Percentiles rank a stretch among this genome's conserved stretches.
Conservation (phyloP, 345 rosid genomes). For the Rhizophora apiculata region DNA sequence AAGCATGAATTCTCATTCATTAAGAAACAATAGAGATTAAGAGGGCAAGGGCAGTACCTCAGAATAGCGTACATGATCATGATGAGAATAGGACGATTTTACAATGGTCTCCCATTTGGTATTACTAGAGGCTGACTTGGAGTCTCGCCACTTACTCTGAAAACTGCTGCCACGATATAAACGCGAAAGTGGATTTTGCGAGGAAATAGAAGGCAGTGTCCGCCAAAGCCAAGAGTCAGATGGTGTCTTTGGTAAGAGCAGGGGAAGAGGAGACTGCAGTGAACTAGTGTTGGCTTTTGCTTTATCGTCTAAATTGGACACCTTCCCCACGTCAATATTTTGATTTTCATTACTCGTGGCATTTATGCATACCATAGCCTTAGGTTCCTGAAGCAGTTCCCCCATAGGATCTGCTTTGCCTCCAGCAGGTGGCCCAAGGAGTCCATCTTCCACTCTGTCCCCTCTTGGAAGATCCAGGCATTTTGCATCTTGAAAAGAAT, state of each 20-base stretch:
- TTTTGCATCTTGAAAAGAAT: conserved; percentile 25
- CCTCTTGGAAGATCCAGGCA: conserved; percentile 20
- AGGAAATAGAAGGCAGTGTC: conserved; percentile 54
- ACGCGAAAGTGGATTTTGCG: conserved; percentile 39
- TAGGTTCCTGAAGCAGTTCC: conserved; percentile 25
- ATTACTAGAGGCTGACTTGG: conserved; percentile 26
- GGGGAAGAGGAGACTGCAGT: conserved; percentile 40
- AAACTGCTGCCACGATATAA: conserved; percentile 29
- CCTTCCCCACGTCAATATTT: conserved; percentile 18
- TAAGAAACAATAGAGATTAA: background rate
- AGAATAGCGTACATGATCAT: conserved; percentile 79
- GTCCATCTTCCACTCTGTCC: conserved; percentile 9
- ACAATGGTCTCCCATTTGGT: conserved; percentile 97
- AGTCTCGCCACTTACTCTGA: conserved; percentile 38
- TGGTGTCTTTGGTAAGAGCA: conserved; percentile 70
- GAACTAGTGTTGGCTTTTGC: conserved; percentile 16
- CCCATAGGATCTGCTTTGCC: conserved; percentile 23
- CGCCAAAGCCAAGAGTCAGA: conserved; percentile 93
- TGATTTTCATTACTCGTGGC: conserved; percentile 22
- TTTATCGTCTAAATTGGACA: conserved; percentile 25
- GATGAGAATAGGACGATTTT: conserved; percentile 69
- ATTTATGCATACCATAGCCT: conserved; percentile 31
- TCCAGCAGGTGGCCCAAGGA: conserved; percentile 5
- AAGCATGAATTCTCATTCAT: background rate
- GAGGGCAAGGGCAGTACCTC: conserved; percentile 44